These are phyloP conservation scores for Pinus tabuliformis DNA, from an alignment of 75 land plant genomes.

Conservation along the genomic window DNA sequence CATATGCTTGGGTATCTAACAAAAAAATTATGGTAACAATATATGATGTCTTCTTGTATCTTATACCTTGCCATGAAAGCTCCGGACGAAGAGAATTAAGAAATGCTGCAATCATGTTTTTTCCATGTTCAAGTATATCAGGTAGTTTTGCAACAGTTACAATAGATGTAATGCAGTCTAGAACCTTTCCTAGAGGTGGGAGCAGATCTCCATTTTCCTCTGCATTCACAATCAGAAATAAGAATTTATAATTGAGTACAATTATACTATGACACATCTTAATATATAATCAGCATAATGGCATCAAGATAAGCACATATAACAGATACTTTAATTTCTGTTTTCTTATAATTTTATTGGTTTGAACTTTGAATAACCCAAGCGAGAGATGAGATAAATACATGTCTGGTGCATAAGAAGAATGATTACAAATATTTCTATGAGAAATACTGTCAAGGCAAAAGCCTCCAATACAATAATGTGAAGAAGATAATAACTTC, in stretches of 20 bases:
- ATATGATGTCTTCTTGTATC: not conserved
- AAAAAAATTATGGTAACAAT: not conserved
- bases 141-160: slow-evolving; percentile 42
- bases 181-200: slow-evolving; percentile 46
- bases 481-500: too few species aligned
- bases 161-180: slow-evolving; percentile 56
- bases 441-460: too few species aligned
- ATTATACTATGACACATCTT: not conserved
- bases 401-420: too few species aligned
- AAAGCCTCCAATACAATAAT: not conserved
- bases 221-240: slow-evolving; percentile 5
- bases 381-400: too few species aligned
- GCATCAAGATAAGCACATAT: not conserved
- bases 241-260: not conserved
- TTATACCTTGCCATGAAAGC: slow-evolving; percentile 67
- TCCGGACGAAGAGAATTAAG: too few species aligned
- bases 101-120: slow-evolving; percentile 36
- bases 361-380: not conserved
- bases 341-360: not conserved
- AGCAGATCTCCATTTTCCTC: slow-evolving; percentile 29
- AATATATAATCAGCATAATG: not conserved
- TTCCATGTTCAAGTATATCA: slow-evolving; percentile 40
- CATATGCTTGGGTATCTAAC: not conserved
- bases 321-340: not conserved
- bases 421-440: too few species aligned